These are phyloP conservation scores for Melaleuca quinquenervia DNA, from an alignment of 345 rosid species.

Conservation along the genomic window DNA sequence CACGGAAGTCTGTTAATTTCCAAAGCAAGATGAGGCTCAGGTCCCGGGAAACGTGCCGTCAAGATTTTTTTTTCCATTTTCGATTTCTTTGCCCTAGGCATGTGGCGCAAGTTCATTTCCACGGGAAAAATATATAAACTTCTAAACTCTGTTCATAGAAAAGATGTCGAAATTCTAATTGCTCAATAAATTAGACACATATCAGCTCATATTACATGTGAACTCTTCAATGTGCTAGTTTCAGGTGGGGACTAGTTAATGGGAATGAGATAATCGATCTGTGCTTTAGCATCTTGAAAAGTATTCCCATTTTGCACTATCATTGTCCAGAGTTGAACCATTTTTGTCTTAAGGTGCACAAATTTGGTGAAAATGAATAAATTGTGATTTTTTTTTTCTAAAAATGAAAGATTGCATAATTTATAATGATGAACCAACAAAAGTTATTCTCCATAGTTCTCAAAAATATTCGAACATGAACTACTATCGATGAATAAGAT, in stretches of 20 bases:
- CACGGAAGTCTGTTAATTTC: background rate
- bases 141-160: too few species aligned
- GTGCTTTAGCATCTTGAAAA: background rate
- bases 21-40: background rate
- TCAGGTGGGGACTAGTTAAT: fast-evolving
- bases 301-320: background rate
- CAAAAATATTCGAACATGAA: too few species aligned
- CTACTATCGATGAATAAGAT: too few species aligned
- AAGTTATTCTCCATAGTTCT: too few species aligned
- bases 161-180: background rate
- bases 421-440: too few species aligned
- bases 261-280: too few species aligned
- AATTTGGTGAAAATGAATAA: too few species aligned
- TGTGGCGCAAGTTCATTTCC: background rate
- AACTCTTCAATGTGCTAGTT: background rate
- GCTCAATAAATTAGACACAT: too few species aligned
- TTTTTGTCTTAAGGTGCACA: background rate
- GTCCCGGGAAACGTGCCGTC: background rate
- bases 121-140: too few species aligned
- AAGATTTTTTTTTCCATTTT: background rate
- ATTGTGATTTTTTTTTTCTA: too few species aligned
- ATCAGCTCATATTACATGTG: background rate
- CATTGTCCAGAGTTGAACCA: background rate
- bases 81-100: background rate
- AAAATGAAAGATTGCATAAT: too few species aligned